Conservation (phyloP, 768 basidiomycete species). For the Russula virescens region DNA sequence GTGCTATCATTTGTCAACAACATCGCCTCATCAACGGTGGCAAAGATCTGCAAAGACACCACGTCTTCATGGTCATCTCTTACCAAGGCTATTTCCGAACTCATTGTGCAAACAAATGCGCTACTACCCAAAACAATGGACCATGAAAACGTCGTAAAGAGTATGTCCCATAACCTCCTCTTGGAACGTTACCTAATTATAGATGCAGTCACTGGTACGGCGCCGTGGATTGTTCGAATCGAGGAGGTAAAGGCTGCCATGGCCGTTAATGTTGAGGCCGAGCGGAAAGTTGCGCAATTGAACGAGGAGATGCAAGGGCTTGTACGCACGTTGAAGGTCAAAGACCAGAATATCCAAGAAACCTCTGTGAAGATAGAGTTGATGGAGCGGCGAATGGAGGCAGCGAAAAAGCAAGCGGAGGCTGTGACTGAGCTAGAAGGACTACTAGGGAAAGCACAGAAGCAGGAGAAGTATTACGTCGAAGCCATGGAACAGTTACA, state of each 20-base stretch:
- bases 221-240: conserved; percentile 84
- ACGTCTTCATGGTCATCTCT: conserved; percentile 75
- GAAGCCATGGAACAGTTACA: conserved; percentile 93
- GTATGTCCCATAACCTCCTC: conserved; percentile 41
- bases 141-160: conserved; percentile 67
- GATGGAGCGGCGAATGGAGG: conserved; percentile 90
- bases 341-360: conserved; percentile 90
- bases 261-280: conserved; percentile 87
- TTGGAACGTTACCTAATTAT: background rate
- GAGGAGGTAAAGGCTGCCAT: conserved; percentile 76
- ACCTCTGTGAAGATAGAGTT: conserved; percentile 87
- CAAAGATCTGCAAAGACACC: conserved; percentile 60
- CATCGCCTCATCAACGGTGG: conserved; percentile 64
- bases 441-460: conserved; percentile 72
- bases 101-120: conserved; percentile 65
- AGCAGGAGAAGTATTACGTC: conserved; percentile 86
- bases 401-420: conserved; percentile 86
- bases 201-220: conserved; percentile 54
- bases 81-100: conserved; percentile 56
- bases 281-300: conserved; percentile 77
- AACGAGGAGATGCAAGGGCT: conserved; percentile 89
- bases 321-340: conserved; percentile 73
- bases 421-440: conserved; percentile 72
- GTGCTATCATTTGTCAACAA: conserved; percentile 69
- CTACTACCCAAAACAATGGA: conserved; percentile 71